These are phyloP conservation scores for Leccinum variicolor DNA, from an alignment of 768 basidiomycete species.

Conservation along the genomic window DNA sequence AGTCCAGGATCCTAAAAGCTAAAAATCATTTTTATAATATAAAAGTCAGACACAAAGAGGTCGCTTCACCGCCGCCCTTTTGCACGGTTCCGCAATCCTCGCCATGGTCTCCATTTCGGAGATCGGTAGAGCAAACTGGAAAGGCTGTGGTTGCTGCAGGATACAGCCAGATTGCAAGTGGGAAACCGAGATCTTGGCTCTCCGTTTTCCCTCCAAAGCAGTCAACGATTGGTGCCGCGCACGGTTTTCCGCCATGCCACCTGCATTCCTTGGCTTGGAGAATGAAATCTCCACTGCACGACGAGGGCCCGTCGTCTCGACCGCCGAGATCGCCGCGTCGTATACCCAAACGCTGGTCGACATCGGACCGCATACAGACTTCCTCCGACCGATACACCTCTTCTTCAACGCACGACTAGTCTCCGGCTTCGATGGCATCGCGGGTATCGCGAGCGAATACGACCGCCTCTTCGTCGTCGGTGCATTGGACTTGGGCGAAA, in stretches of 20 bases:
- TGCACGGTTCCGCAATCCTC: slow-evolving; percentile 5
- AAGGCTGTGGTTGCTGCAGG: background rate
- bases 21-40: background rate
- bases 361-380: slow-evolving; percentile 38
- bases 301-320: slow-evolving; percentile 29
- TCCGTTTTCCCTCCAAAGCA: slow-evolving; percentile 17
- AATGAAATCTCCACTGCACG: slow-evolving; percentile 23
- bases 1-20: background rate
- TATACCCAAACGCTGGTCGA: slow-evolving; percentile 44
- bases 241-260: slow-evolving; percentile 4
- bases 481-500: slow-evolving; percentile 16
- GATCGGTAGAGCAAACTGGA: background rate
- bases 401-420: slow-evolving; percentile 46
- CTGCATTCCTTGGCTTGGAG: slow-evolving; percentile 1
- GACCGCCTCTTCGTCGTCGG: background rate
- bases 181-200: slow-evolving; percentile 19
- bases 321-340: slow-evolving; percentile 45
- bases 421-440: slow-evolving; percentile 8
- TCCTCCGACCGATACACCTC: slow-evolving; percentile 51
- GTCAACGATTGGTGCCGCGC: slow-evolving; percentile 26
- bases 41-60: slow-evolving; percentile 12
- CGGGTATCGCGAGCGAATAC: background rate
- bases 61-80: slow-evolving; percentile 14
- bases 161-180: slow-evolving; percentile 1
- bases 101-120: background rate